These are phyloP conservation scores for Cylindrotheca closterium DNA, from an alignment of 108 stramenopile species.

Conservation along the genomic window DNA sequence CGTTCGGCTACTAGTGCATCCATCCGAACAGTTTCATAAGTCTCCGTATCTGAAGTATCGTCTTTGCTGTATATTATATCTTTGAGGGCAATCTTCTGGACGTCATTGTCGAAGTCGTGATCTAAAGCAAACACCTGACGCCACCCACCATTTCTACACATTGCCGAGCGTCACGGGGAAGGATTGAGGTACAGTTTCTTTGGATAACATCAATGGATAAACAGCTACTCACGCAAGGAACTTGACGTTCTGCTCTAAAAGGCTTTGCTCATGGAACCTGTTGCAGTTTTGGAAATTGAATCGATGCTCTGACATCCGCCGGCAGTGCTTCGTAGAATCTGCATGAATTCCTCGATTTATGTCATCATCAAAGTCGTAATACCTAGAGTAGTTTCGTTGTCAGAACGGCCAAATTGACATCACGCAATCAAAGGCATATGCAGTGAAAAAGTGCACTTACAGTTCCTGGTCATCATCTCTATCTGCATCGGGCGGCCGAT, in stretches of 20 bases:
- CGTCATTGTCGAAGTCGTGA: slow-evolving; percentile 24
- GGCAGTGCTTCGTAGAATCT: slow-evolving; percentile 3
- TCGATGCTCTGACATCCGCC: slow-evolving; percentile 3
- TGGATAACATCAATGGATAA: too few relatives aligned
- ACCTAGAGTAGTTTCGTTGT: neutral
- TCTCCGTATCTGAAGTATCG: neutral
- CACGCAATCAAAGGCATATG: too few relatives aligned
- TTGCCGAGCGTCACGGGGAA: too few relatives aligned
- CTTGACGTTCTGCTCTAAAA: neutral
- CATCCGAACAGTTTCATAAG: slow-evolving; percentile 36
- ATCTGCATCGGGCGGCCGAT: too few relatives aligned
- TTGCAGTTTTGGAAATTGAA: slow-evolving; percentile 15
- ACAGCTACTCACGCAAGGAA: neutral
- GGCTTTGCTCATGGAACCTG: slow-evolving; percentile 4
- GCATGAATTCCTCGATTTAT: neutral
- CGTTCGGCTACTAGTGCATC: slow-evolving; percentile 82
- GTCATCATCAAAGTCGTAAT: slow-evolving; percentile 16
- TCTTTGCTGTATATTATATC: slow-evolving; percentile 12
- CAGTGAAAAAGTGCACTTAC: too few relatives aligned
- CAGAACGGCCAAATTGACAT: too few relatives aligned
- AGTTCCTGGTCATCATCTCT: too few relatives aligned
- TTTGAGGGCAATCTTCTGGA: slow-evolving; percentile 17
- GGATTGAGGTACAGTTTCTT: too few relatives aligned
- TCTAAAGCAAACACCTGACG: slow-evolving; percentile 55
- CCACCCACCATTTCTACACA: slow-evolving; percentile 40